Percentiles rank a stretch among this genome's conserved stretches.
phyloP scores from a whole-genome alignment of 2,329 filamentous ascomycete species.

The Fusarium siculi region DNA sequence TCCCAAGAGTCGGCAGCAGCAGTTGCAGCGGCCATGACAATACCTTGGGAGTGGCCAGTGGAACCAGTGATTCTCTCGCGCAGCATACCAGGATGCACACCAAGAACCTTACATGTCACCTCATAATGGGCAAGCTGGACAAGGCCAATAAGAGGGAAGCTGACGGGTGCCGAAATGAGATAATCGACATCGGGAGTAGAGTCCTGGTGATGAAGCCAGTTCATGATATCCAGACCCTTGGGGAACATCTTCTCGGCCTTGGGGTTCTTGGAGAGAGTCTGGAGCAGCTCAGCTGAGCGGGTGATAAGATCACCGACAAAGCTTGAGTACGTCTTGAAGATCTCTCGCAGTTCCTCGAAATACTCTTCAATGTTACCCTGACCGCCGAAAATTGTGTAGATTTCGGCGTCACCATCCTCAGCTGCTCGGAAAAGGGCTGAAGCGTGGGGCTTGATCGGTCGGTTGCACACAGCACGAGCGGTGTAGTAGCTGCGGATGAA shows the following conservation, averaged over 20 bases:
- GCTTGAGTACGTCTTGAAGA: constrained; percentile 89
- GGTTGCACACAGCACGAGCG: constrained; percentile 83
- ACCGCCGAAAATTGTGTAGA: constrained; percentile 96
- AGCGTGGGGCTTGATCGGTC: constrained; percentile 90
- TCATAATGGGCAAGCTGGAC: constrained; percentile 97
- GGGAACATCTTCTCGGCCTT: constrained; percentile 94
- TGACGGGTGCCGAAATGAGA: constrained; percentile 92
- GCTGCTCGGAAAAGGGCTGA: constrained; percentile 92
- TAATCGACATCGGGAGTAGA: constrained; percentile 94
- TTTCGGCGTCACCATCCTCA: constrained; percentile 81
- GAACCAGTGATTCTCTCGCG: constrained; percentile 86
- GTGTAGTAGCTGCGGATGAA: constrained; percentile 93
- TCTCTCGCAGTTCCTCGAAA: constrained; percentile 94
- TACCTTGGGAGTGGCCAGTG: constrained; percentile 96
- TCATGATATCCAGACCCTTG: constrained; percentile 95
- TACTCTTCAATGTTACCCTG: constrained; percentile 99
- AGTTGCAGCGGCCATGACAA: constrained; percentile 92
- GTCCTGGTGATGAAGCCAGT: constrained; percentile 90
- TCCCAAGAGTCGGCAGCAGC: constrained; percentile 94
- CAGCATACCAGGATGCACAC: constrained; percentile 88
- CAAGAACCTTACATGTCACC: constrained; percentile 91
- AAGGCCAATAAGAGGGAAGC: constrained; percentile 93
- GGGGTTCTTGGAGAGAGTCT: constrained; percentile 82
- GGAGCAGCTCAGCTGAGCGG: constrained; percentile 86
- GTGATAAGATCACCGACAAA: constrained; percentile 89